Evolutionary conservation across 176 grass and related monocot genomes (phyloP), one percentile per base, ranked within the genome.

Genomic region (Aegilops tauschii): DNA sequence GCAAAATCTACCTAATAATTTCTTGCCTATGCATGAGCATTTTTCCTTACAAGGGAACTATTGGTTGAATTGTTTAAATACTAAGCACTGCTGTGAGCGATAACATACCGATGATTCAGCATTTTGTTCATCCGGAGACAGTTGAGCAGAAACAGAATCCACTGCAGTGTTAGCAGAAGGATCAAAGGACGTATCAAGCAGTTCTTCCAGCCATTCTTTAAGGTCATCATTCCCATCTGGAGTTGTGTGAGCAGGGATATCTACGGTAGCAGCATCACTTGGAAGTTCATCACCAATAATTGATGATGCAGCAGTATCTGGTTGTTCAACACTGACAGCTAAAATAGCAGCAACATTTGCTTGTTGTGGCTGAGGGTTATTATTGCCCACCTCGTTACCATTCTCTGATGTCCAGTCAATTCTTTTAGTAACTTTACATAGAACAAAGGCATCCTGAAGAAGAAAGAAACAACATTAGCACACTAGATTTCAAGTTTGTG

Each of bases 341-440:
- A 90, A 76, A 27, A 68, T 78, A 67, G 8, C 21, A 32, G 69
- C 65, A 85, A 13, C 81, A 86, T 78, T 89, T 73, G 20, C 61
- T 56, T 88, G 89, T 56, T 86, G 47, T 52, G 34, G 49, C 63
- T 85, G 54, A 89, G 79, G 21, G 6, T 84, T 63, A 54, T 65
- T 91, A 81, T 77, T 52, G 36, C 54, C 69, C 40, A 21, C 69
- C 65, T 49, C 35, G 78, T 27, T 87, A 68, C 76, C 91, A 63
- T 84, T 91, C 40, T 91, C 88, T 68, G 75, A 67, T 64, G 52
- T 39, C 79, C 82, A 96, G 45, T 84, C 86, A 65, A 82, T 77
- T 84, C 93, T 94, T 87, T 91, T 95, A 71, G 96, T 98, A 82
- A 98, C 84, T 80, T 94, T 94, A 78, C 96, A 98, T 65, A 98